Base-by-base conservation (phyloP, 2,329 filamentous ascomycete species). In the Dactylellina parvicollis region DNA sequence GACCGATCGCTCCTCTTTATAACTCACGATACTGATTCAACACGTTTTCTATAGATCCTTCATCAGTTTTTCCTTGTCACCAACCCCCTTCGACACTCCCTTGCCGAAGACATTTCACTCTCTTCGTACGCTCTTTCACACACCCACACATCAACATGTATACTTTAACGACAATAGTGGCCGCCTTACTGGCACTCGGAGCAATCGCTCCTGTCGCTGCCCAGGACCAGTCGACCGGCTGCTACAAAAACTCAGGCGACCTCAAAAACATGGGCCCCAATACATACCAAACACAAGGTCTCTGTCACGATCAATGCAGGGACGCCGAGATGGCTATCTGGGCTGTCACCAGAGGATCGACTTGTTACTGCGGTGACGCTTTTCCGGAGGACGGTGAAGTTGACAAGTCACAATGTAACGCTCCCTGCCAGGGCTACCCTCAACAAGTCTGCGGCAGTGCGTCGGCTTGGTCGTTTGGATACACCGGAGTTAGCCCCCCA, bases 321-420 rank as follows among this genome's bases (percentile, higher is more conserved):
- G 28, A 40, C 3, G 28, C 30, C 16, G 44, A 61, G 9, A 61
- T 62, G 22, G 60, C 84, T 0, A 89, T 92, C 5, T 86, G 89
- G 77, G 91, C 84, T 30, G 81, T 91, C 46, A 86, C 84, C 5
- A 84, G 84, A 16, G 86, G 86, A 14, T 83, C 84, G 16, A 81
- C 87, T 75, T 96, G 92, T 81, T 91, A 84, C 78, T 96, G 92
- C 78, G 92, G 92, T 70, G 82, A 87, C 75, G 81, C 84, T 69
- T 84, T 93, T 50, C 92, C 92, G 0, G 83, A 88, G 14, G 77
- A 82, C 38, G 82, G 82, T 14, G 79, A 88, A 71, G 85, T 87
- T 4, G 82, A 84, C 46, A 85, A 89, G 78, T 79, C 79, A 5
- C 81, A 87, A 14, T 96, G 92, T 82, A 83, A 86, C 78, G 85